These are phyloP conservation scores for Aspergillus affinis DNA, from an alignment of 495 filamentous ascomycete genomes.

Conservation along the genomic window DNA sequence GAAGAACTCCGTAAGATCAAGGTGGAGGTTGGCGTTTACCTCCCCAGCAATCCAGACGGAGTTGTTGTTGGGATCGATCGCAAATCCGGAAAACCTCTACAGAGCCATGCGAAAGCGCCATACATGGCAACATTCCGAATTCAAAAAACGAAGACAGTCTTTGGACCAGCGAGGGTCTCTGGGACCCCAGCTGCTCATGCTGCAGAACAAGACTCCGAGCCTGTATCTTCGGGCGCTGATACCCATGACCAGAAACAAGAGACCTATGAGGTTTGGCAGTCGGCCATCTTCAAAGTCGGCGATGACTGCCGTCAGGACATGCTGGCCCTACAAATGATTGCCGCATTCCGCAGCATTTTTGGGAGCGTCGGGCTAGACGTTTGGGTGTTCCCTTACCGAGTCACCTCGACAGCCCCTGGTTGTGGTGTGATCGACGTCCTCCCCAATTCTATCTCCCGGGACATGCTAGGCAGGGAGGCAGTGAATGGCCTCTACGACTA, in stretches of 20 bases:
- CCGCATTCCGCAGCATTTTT: constrained; percentile 95
- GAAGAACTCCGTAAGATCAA: constrained; percentile 96
- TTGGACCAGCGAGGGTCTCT: constrained; percentile 22
- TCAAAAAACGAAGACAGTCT: constrained; percentile 64
- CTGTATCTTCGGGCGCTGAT: not conserved
- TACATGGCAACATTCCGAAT: constrained; percentile 99
- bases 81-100: constrained; percentile 93
- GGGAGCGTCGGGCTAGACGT: constrained; percentile 91
- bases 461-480: constrained; percentile 97
- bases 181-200: constrained; percentile 10
- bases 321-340: constrained; percentile 94
- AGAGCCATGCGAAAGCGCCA: constrained; percentile 96
- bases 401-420: constrained; percentile 96
- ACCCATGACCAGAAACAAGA: constrained; percentile 34
- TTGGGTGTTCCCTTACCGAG: constrained; percentile 94
- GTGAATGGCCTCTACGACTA: constrained; percentile 98
- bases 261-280: constrained; percentile 93
- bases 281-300: constrained; percentile 99
- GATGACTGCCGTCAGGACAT: constrained; percentile 98
- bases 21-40: constrained; percentile 93
- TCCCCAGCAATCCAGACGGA: constrained; percentile 95
- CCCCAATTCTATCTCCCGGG: constrained; percentile 94
- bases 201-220: not conserved
- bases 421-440: constrained; percentile 98
- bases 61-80: constrained; percentile 97